Base-by-base conservation (phyloP, 768 basidiomycete genomes). In the Termitomyces sp. region DNA sequence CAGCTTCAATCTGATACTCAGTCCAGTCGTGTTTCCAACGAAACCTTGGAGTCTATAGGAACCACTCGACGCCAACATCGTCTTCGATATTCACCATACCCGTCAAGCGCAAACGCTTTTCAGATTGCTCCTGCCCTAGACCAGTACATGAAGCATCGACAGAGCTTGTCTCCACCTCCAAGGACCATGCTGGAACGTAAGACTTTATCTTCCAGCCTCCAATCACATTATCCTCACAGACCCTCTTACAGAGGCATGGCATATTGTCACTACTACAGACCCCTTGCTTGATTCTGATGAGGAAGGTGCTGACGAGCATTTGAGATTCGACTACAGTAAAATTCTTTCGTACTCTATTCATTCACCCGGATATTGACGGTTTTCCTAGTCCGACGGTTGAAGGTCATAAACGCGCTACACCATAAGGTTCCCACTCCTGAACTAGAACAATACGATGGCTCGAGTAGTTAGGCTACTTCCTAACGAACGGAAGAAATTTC, bases 231-330 rank as follows among this genome's bases (percentile, higher is more conserved):
- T 55, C 30, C 44, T 54, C 45, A 30, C 53, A 55, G 26, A 51
- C 56, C 28, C 61, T 63, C 61, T 64, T 63, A 55, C 65, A 92
- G 90, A 90, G 66, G 85, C 90, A 16, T 91, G 86, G 86, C 83
- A 40, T 40, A 40, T 40, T 16, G 76, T 85, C 56, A 80, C 76
- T 53, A 82, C 79, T 32, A 81, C 82, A 38, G 90, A 92, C 65
- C 85, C 90, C n/a, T 73, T 91, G 30, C 71, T 77, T 51, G 88
- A 90, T 69, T 91, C 90, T 30, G 90, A 90, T 58, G 87, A 88
- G 44, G 87, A 88, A 65, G 71, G 73, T 49, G 78, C 74, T 14
- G 87, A 90, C 64, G 86, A 87, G 63, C 75, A 87, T 62, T 74
- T 80, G 36, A 79, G 84, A 33, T 72, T 80, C 48, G 89, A 90